These are phyloP conservation scores for Yarrowia alimentaria DNA, from an alignment of 805 yeast species.

Conservation along the genomic window DNA sequence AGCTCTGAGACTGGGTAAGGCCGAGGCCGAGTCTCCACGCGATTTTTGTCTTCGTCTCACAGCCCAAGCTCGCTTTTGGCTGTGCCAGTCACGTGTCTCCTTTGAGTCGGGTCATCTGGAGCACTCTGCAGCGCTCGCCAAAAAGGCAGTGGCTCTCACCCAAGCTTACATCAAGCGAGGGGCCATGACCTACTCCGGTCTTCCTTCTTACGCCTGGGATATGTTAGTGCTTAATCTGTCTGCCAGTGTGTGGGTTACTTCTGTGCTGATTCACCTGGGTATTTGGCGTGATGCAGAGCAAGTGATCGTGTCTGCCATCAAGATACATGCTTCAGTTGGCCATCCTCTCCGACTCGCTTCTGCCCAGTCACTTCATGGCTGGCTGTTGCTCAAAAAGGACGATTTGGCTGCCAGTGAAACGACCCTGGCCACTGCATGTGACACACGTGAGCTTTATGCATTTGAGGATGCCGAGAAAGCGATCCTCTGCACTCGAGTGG, in stretches of 20 bases:
- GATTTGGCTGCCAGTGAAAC: conserved; percentile 4
- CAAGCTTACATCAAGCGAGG: conserved; percentile 9
- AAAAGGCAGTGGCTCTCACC: not conserved
- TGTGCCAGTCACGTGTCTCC: not conserved
- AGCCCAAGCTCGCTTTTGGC: conserved; percentile 7
- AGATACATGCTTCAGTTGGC: not conserved
- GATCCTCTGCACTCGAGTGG: not conserved
- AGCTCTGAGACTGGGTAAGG: not conserved
- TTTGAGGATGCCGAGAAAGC: conserved; percentile 5
- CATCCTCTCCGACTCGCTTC: not conserved
- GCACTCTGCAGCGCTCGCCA: not conserved
- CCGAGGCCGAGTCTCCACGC: not conserved
- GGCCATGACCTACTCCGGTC: not conserved
- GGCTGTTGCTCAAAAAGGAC: conserved; percentile 8
- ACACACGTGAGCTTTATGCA: not conserved
- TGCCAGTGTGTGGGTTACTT: not conserved
- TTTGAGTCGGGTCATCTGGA: conserved; percentile 4
- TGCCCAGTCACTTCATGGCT: not conserved
- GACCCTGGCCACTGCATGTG: not conserved
- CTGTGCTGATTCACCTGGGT: conserved; percentile 4
- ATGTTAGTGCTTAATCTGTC: not conserved
- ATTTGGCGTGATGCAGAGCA: conserved; percentile 24
- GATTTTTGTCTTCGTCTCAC: conserved; percentile 7
- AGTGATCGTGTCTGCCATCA: not conserved
- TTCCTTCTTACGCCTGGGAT: not conserved